These are phyloP conservation scores for Spergularia marina DNA, from an alignment of 148 eudicot genomes.

Conservation along the genomic window DNA sequence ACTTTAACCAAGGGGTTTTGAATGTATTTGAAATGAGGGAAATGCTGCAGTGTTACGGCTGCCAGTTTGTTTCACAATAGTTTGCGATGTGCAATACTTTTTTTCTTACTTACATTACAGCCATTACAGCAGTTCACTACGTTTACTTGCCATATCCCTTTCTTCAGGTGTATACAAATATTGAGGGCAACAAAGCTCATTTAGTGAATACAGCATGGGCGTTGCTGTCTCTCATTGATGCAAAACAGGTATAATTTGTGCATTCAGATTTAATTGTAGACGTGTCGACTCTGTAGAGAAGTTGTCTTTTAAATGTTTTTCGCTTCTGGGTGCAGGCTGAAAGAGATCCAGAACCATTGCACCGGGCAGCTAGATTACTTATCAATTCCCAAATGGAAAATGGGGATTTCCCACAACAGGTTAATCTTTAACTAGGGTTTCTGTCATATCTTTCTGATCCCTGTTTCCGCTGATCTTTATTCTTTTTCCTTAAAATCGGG, in stretches of 20 bases:
- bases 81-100: no score
- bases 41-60: no score
- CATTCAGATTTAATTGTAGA: background rate
- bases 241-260: conserved; percentile 48
- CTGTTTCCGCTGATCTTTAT: background rate
- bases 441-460: background rate
- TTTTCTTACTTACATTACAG: background rate
- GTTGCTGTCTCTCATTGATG: conserved; percentile 58
- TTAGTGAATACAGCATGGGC: conserved; percentile 72
- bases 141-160: background rate
- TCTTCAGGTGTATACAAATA: conserved; percentile 54
- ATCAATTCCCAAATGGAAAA: conserved; percentile 79
- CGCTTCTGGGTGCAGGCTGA: conserved; percentile 44
- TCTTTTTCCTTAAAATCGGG: background rate
- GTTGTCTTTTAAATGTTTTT: background rate
- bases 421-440: conserved; percentile 18
- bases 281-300: background rate
- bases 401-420: conserved; percentile 97
- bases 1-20: no score
- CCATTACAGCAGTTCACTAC: background rate
- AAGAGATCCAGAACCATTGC: conserved; percentile 71
- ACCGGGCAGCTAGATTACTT: conserved; percentile 69
- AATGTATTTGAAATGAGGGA: no score
- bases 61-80: no score
- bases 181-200: conserved; percentile 52